Evolutionary conservation across 208 protist genomes (phyloP).

Genomic region (Leptomonas pyrrhocoris): DNA sequence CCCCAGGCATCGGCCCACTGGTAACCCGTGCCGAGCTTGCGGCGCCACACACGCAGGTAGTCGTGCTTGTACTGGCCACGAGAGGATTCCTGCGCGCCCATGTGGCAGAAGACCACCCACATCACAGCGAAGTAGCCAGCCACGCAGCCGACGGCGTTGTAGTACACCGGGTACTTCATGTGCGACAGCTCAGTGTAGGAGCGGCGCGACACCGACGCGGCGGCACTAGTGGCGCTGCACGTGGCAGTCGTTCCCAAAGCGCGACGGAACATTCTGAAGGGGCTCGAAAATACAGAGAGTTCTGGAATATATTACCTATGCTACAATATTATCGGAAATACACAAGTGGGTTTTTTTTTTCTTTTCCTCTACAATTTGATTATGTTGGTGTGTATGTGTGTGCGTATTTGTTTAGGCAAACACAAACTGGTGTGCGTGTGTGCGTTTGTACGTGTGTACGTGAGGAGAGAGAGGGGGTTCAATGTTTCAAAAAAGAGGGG

Average conservation of each 20-base stretch:
- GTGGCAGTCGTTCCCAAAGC: slow-evolving; percentile 46
- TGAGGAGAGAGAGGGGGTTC: no score
- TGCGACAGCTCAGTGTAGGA: slow-evolving; percentile 83
- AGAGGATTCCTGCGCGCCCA: slow-evolving; percentile 48
- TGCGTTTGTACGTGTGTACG: no score
- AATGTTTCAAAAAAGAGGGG: no score
- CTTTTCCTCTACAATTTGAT: background rate
- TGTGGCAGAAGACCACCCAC: slow-evolving; percentile 73
- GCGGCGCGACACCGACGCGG: slow-evolving; percentile 36
- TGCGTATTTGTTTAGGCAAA: no score
- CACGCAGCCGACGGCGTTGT: slow-evolving; percentile 40
- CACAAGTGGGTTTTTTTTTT: slow-evolving; percentile 4
- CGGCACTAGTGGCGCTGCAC: slow-evolving; percentile 34
- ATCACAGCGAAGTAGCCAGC: slow-evolving; percentile 77
- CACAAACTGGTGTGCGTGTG: no score
- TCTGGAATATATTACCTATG: slow-evolving; percentile 3
- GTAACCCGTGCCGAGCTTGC: slow-evolving; percentile 89
- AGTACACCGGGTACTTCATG: slow-evolving; percentile 83
- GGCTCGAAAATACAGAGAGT: background rate
- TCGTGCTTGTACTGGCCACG: slow-evolving; percentile 80
- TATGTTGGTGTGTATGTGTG: background rate
- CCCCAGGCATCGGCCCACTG: slow-evolving; percentile 90
- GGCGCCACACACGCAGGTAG: slow-evolving; percentile 82
- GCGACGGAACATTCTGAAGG: slow-evolving; percentile 71
- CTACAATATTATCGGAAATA: slow-evolving; percentile 5